Evolutionary conservation across 2,329 filamentous ascomycete species (phyloP).

Genomic region (Tolypocladium endophyticum): DNA sequence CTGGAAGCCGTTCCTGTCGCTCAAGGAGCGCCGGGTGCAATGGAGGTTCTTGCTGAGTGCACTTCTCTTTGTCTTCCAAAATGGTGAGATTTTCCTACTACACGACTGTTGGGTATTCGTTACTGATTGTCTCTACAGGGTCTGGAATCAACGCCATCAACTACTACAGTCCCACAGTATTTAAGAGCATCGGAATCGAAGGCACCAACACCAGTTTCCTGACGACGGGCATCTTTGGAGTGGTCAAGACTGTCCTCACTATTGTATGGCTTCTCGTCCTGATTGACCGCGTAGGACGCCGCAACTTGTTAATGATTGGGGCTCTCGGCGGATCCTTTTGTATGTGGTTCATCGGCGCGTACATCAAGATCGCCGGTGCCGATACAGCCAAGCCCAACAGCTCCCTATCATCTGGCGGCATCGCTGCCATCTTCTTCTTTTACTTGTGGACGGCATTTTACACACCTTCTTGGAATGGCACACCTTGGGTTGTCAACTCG

Average conservation of each 20-base stretch:
- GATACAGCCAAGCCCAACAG: conserved; percentile 11
- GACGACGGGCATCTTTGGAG: conserved; percentile 16
- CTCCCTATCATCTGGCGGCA: conserved; percentile 36
- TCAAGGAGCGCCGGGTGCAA: conserved; percentile 45
- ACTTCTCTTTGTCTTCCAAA: conserved; percentile 71
- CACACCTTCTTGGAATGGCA: conserved; percentile 62
- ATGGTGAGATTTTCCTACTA: conserved; percentile 32
- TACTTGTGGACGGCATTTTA: conserved; percentile 50
- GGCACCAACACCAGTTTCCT: conserved; percentile 15
- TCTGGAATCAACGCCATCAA: conserved; percentile 19
- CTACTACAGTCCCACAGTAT: conserved; percentile 20
- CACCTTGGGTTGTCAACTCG: conserved; percentile 64
- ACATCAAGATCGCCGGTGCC: conserved; percentile 26
- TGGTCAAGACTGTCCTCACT: conserved; percentile 16
- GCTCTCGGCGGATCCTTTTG: conserved; percentile 51
- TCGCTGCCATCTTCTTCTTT: conserved; percentile 57
- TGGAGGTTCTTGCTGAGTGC: conserved; percentile 65
- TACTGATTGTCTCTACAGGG: conserved; percentile 3
- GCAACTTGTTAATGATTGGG: conserved; percentile 54
- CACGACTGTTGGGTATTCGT: neutral
- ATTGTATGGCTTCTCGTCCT: conserved; percentile 31
- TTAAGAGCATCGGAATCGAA: conserved; percentile 15
- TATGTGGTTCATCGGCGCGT: conserved; percentile 49
- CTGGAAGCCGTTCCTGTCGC: conserved; percentile 59
- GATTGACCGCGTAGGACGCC: conserved; percentile 27